Base-by-base conservation (phyloP, 495 filamentous ascomycete species). In the Podospora bellae-mahoneyi region DNA sequence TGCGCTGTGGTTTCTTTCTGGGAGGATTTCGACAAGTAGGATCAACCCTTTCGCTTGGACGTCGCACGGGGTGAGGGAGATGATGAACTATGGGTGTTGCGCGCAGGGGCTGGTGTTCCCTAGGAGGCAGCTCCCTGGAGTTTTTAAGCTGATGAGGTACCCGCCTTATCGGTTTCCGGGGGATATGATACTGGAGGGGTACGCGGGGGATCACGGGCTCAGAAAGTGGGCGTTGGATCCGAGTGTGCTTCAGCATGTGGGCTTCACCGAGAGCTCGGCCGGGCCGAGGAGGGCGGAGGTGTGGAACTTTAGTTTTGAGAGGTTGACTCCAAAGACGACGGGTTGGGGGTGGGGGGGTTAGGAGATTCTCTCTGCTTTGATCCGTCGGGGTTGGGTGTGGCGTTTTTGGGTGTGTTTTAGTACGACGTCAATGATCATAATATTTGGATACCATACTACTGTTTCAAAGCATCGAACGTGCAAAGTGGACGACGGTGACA, bases 1-100 rank as follows among this genome's bases (percentile, higher is more conserved):
- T 13, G 39, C 39, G 39, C 39, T 48, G 0, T 48, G 15, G 7
- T 48, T 48, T 13, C 15, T 48, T 3, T 10, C 6, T 13, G 39
- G 39, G 39, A 6, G 39, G 5, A 0, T 48, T 0, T 48, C 82
- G 10, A 74, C 82, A 60, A 71, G 74, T 3, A 78, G 80, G 16
- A 74, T 77, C 2, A 48, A 61, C 13, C 68, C 65, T 13, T 54
- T 44, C 30, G 3, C 23, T n/a, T 44, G 56, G 54, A 55, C 39
- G 9, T 54, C 74, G 4, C 18, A 63, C 3, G 84, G 83, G 5
- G 77, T 86, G 5, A 75, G 79, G 34, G 71, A 79, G 67, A 87
- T 87, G 84, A 73, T 77, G 10, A 74, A 76, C 26, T 86, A 80
- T 65, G 84, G 84, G 18, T 89, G 86, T 66, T 80, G 78, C 67